Evolutionary conservation across 129 eudicot genomes (phyloP), one percentile per base, ranked within the genome.

Genomic region (Flaveria sonorensis): DNA sequence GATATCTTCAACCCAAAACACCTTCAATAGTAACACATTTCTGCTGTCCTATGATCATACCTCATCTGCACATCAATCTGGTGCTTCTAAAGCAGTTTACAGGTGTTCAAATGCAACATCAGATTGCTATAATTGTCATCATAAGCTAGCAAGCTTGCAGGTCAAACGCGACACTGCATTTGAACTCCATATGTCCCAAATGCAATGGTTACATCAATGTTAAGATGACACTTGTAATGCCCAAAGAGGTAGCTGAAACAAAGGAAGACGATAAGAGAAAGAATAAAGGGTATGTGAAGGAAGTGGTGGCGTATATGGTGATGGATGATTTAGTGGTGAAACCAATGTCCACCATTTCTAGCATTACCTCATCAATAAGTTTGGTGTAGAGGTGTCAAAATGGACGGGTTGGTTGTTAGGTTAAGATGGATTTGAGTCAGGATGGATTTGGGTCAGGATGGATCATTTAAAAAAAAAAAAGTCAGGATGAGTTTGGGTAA

Each of bases 1-100:
- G 50, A 65, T 7, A n/a, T 65, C 71, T 65, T 65, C 48, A 7
- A 65, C 19, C 72, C 16, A 67, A 67, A 67, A 67, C 72, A 36
- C 2, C 19, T 67, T 40, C 28, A 67, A 10, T 40, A 51, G 16
- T 2, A 11, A 67, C 51, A 67, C 50, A 8, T 67, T 71, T 50
- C 28, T 71, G 26, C 19, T 71, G 16, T 50, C 47, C 1, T 2
- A 71, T 30, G 28, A 50, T 26, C 3, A 26, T 39, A 6, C 48
- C 32, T 6, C 45, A 32, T 16, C 15, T 36, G 5, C 1, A 1
- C 50, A 65, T 65, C 13, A 65, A 40, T 65, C 46, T 30, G 10
- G 10, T 63, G 69, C 45, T 14, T 4, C 48, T 1, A 65, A 36
- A 36, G 7, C 14, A 36, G 13, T 65, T 16, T 65, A 65, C 23